Evolutionary conservation across 2,329 filamentous ascomycete genomes (phyloP).

Genomic region (Cordyceps militaris): DNA sequence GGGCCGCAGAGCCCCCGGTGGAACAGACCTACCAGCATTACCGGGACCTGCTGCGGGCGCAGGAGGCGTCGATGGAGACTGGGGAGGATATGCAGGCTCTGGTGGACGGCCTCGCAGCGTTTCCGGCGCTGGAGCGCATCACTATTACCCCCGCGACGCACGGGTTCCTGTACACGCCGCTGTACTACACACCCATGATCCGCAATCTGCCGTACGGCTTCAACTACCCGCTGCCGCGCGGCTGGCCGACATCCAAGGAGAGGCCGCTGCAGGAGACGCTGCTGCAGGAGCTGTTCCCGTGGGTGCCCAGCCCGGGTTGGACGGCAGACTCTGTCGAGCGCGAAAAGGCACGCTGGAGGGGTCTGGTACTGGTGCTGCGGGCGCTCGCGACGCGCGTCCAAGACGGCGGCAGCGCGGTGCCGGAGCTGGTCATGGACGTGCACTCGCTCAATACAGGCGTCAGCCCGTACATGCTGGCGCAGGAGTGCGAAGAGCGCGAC

Average conservation of each 20-base stretch:
- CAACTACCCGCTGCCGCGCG: background rate
- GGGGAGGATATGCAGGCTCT: conserved; percentile 25
- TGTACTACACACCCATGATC: conserved; percentile 22
- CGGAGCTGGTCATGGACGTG: conserved; percentile 29
- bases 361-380: conserved; percentile 23
- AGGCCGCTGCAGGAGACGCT: background rate
- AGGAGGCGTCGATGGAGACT: background rate
- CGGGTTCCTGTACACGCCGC: conserved; percentile 27
- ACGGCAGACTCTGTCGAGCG: background rate
- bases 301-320: background rate
- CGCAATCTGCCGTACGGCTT: background rate
- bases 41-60: background rate
- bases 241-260: background rate
- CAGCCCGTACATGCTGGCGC: conserved; percentile 24
- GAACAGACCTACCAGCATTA: background rate
- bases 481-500: conserved; percentile 20
- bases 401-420: conserved; percentile 18
- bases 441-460: conserved; percentile 25
- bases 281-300: background rate
- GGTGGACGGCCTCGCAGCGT: conserved; percentile 25
- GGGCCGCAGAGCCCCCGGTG: background rate
- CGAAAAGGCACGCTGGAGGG: conserved; percentile 22
- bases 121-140: conserved; percentile 29
- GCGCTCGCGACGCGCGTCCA: conserved; percentile 19
- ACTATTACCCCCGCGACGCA: conserved; percentile 34